These are phyloP conservation scores for Neonectria coccinea DNA, from an alignment of 2,329 filamentous ascomycete species.

Conservation along the genomic window DNA sequence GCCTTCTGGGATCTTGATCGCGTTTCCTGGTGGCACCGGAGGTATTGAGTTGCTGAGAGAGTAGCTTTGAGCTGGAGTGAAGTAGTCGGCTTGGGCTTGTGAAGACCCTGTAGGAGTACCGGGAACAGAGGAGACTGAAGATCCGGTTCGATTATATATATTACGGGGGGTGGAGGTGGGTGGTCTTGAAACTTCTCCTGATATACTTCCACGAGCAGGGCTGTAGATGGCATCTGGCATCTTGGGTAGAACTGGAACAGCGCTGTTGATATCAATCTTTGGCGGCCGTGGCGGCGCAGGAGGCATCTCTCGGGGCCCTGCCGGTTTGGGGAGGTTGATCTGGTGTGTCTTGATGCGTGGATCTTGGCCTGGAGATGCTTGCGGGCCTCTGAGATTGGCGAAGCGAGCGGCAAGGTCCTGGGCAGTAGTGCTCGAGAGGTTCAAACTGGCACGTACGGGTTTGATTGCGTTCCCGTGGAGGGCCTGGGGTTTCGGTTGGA, in stretches of 20 bases:
- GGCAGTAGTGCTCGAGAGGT: conserved; percentile 47
- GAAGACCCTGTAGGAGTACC: conserved; percentile 46
- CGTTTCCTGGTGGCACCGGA: conserved; percentile 54
- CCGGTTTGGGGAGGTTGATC: conserved; percentile 52
- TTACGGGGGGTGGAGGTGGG: conserved; percentile 74
- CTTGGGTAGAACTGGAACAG: conserved; percentile 72
- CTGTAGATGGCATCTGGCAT: conserved; percentile 82
- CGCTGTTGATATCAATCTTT: conserved; percentile 61
- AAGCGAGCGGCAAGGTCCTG: conserved; percentile 69
- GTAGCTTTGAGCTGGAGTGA: conserved; percentile 44
- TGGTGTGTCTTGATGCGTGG: conserved; percentile 65
- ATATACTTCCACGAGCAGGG: conserved; percentile 78
- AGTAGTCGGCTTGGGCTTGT: conserved; percentile 50
- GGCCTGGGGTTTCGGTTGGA: conserved; percentile 76
- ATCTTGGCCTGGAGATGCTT: conserved; percentile 59
- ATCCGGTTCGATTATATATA: conserved; percentile 71
- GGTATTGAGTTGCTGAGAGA: conserved; percentile 42
- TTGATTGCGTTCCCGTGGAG: conserved; percentile 69
- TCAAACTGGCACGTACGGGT: conserved; percentile 47
- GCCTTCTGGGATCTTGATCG: conserved; percentile 63
- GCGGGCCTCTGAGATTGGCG: conserved; percentile 63
- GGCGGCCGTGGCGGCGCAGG: conserved; percentile 57
- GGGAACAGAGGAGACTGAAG: conserved; percentile 57
- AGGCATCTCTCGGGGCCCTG: conserved; percentile 67
- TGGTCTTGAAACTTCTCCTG: conserved; percentile 72